Evolutionary conservation across 2,329 filamentous ascomycete species (phyloP).

Genomic region (Trematosphaeria pertusa): DNA sequence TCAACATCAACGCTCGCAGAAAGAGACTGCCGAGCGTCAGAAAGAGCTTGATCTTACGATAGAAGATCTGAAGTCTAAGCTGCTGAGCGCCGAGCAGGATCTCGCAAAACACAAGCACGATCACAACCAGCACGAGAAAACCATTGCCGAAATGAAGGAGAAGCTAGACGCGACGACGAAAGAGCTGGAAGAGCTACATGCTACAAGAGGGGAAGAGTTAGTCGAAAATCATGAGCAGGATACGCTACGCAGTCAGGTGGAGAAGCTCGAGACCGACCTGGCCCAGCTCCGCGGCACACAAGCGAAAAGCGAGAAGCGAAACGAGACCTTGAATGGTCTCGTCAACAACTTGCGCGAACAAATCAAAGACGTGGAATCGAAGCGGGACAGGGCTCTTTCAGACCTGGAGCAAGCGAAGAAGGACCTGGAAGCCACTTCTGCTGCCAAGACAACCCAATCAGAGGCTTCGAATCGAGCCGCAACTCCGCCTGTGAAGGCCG

Average conservation of each 20-base stretch:
- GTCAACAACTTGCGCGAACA: conserved; percentile 62
- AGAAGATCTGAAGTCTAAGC: conserved; percentile 35
- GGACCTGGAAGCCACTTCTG: conserved; percentile 30
- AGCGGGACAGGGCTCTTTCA: conserved; percentile 54
- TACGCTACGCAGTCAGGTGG: conserved; percentile 34
- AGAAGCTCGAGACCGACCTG: conserved; percentile 41
- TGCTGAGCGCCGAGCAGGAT: conserved; percentile 52
- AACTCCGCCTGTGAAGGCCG: conserved; percentile 25
- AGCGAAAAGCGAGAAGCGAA: conserved; percentile 58
- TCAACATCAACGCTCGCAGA: conserved; percentile 53
- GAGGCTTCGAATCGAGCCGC: conserved; percentile 27
- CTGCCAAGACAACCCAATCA: conserved; percentile 19
- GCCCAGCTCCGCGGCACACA: conserved; percentile 36
- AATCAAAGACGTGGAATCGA: conserved; percentile 60
- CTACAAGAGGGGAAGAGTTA: conserved; percentile 38
- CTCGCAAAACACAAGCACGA: conserved; percentile 52
- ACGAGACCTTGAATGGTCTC: conserved; percentile 62
- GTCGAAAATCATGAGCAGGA: conserved; percentile 37
- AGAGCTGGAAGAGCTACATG: conserved; percentile 57
- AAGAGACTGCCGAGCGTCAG: conserved; percentile 39
- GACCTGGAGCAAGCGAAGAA: conserved; percentile 48
- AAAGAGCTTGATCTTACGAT: conserved; percentile 37
- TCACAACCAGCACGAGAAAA: conserved; percentile 52
- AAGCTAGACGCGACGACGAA: conserved; percentile 50
- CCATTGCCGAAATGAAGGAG: conserved; percentile 42